phyloP scores from a whole-genome alignment of 2,329 filamentous ascomycete species.

The Cercospora sp. region DNA sequence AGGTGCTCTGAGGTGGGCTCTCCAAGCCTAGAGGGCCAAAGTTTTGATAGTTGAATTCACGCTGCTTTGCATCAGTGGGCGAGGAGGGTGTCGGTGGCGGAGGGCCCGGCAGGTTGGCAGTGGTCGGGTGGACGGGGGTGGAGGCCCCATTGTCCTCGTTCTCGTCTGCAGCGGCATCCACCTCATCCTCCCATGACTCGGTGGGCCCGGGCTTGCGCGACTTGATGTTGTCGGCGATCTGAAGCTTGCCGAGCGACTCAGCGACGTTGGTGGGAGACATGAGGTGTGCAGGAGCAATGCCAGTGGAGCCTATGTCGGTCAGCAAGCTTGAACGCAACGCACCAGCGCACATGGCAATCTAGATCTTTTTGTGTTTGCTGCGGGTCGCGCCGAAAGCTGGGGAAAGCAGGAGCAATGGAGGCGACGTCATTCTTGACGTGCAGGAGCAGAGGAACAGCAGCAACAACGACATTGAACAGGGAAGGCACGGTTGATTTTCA shows the following conservation, averaged over 20 bases:
- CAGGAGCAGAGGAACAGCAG: neutral
- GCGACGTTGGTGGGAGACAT: slow-evolving; percentile 27
- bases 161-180: slow-evolving; percentile 44
- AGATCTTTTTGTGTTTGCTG: neutral
- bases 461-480: neutral
- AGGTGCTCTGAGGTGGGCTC: neutral
- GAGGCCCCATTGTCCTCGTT: slow-evolving; percentile 36
- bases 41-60: slow-evolving; percentile 27
- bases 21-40: slow-evolving; percentile 24
- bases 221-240: slow-evolving; percentile 37
- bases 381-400: slow-evolving; percentile 7
- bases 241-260: slow-evolving; percentile 38
- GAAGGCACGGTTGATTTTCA: neutral
- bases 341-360: neutral
- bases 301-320: neutral
- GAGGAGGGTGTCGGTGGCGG: slow-evolving; percentile 70
- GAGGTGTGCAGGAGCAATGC: neutral
- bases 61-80: slow-evolving; percentile 42
- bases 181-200: slow-evolving; percentile 79
- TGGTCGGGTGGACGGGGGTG: slow-evolving; percentile 31
- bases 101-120: slow-evolving; percentile 46
- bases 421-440: neutral
- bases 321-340: neutral
- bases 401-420: neutral
- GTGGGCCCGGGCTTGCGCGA: slow-evolving; percentile 39